Conservation (phyloP, 306 rosid genomes). For the Trifolium repens region DNA sequence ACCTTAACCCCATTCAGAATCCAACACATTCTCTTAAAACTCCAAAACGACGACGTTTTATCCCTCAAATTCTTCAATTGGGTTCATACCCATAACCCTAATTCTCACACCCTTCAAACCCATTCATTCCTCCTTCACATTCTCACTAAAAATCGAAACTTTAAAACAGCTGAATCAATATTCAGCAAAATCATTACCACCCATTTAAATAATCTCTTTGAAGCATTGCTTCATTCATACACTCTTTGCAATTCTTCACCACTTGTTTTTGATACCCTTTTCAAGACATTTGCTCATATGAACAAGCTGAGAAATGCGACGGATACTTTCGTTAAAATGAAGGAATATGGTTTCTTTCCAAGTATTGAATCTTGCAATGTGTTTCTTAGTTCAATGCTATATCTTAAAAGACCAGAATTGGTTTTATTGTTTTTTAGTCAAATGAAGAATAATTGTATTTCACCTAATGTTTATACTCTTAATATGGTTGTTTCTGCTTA, state of each 20-base stretch:
- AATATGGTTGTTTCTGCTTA: constrained; percentile 74
- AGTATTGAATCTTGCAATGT: constrained; percentile 78
- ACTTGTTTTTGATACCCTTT: constrained; percentile 69
- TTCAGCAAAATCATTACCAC: constrained; percentile 42
- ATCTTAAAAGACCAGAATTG: constrained; percentile 58
- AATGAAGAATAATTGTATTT: constrained; percentile 56
- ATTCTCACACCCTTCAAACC: constrained; percentile 60
- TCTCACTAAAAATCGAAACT: constrained; percentile 67
- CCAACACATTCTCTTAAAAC: constrained; percentile 63
- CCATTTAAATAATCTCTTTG: constrained; percentile 53
- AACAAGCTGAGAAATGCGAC: constrained; percentile 67
- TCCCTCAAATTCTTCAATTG: constrained; percentile 78
- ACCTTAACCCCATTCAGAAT: constrained; percentile 65
- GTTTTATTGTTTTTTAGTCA: constrained; percentile 60
- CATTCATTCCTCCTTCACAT: constrained; percentile 68
- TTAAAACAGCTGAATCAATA: constrained; percentile 60
- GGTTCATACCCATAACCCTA: constrained; percentile 60
- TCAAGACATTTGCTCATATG: constrained; percentile 78
- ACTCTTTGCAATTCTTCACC: constrained; percentile 71
- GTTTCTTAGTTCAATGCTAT: constrained; percentile 67
- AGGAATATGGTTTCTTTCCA: constrained; percentile 75
- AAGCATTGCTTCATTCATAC: constrained; percentile 60
- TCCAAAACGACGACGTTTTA: constrained; percentile 63
- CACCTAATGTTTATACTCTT: constrained; percentile 65
- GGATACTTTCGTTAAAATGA: constrained; percentile 64